Base-by-base conservation (phyloP, 805 yeast species). In the Millerozyma acaciae region DNA sequence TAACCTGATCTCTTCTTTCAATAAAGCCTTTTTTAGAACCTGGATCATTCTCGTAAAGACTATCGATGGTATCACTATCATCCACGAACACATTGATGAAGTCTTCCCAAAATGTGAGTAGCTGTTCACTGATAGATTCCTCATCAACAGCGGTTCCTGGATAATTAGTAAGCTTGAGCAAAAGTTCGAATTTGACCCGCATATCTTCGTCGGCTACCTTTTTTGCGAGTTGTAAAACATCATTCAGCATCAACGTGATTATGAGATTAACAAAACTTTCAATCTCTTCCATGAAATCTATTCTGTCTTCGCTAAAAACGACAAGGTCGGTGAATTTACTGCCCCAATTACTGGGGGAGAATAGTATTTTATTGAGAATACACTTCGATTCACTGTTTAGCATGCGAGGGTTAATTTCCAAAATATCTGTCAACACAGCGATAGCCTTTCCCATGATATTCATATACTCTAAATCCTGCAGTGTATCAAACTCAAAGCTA, bases 61-160 rank as follows among this genome's bases (percentile, higher is more conserved):
- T 26, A 13, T 45, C 50, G 40, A 48, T 45, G 6, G 50, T 32
- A 44, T 69, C 75, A 21, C 57, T 58, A 40, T 77, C 80, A 44
- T 68, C 76, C 23, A 63, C 53, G 40, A 73, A 75, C 1, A 69
- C 60, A 36, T 80, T 87, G 5, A 78, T 72, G 20, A 82, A 56
- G 34, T 78, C 80, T 30, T 73, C 68, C 94, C 94, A 84, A 48
- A 84, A 80, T 21, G 75, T 73, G 6, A 80, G 63, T 48, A 83
- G 68, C 36, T 60, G 57, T 13, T 63, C 71, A 32, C 68, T 61
- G 6, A 80, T 61, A 10, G 56, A 52, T 51, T 84, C 94, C 23
- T 82, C 83, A 1, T 63, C 44, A 3, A 78, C 65, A 0, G 93
- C 82, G 5, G 54, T 40, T 3, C 80, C 75, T 1, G 80, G 78